Evolutionary conservation across 2,329 filamentous ascomycete species (phyloP), one percentile per base, ranked within the genome.

Genomic region (Zasmidium cellare): DNA sequence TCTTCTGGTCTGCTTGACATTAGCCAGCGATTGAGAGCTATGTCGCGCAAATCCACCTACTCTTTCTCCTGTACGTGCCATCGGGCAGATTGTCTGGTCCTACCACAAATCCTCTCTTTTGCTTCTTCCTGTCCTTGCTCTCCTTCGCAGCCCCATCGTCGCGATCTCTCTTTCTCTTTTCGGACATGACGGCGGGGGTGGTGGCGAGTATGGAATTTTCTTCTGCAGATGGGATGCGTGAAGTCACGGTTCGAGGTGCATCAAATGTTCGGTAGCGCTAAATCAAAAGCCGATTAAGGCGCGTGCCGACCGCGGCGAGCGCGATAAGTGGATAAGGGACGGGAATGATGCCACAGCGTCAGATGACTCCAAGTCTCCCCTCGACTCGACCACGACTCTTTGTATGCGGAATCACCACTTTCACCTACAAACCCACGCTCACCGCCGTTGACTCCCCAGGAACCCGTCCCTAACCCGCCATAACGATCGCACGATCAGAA

Each of bases 31-130:
- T 19, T 3, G 28, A n/a, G 24, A 35, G 5, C 16, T 19, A 19
- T 6, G 16, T n/a, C 2, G 9, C 25, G n/a, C 45, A 7, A 9
- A 23, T 18, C 20, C 23, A 18, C 53, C 18, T 31, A 87, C 85
- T 82, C 80, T 96, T 96, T 68, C 93, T 87, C 69, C 86, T 85
- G 83, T 94, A 91, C 20, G 88, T 88, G 55, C 93, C 92, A 73
- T 97, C 92, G 44, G 93, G 93, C 23, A 97, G 81, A 73, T 97
- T 96, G 38, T 89, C 89, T 25, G 93, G 92, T 0, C 92, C 93
- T 56, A 97, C 89, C 44, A 84, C 84, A 78, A 97, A 97, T 51
- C 90, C 91, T 66, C 89, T 88, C 64, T 78, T 83, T 62, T 71
- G 69, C 62, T 82, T 84, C 69, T 84, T 82, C 19, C 56, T 51